A percentile compares a stretch with the other conserved stretches of the same genome.
Evolutionary conservation across 129 eudicot genomes (phyloP).

Genomic region (Flaveria bidentis): DNA sequence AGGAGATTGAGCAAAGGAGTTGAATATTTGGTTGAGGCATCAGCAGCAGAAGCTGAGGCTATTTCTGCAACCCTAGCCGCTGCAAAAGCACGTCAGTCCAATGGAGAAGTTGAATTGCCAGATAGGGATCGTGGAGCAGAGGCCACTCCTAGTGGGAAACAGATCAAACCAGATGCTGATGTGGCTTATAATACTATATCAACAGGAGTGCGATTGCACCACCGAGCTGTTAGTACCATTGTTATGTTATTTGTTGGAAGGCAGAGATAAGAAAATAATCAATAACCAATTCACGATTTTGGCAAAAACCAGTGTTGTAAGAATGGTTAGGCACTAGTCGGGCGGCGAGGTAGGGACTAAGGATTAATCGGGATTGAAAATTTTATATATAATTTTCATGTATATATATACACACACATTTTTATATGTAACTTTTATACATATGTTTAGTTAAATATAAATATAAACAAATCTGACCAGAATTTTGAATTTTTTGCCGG

Average conservation of each 20-base stretch:
- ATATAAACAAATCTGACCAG: no score
- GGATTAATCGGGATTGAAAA: no score
- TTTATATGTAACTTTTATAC: no score
- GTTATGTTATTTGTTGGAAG: background rate
- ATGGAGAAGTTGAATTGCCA: conserved; percentile 88
- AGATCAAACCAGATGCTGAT: conserved; percentile 67
- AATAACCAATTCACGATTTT: no score
- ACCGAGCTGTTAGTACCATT: conserved; percentile 81
- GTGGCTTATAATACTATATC: conserved; percentile 54
- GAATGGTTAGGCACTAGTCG: no score
- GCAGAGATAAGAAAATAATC: no score
- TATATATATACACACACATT: no score
- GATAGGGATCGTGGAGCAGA: conserved; percentile 95
- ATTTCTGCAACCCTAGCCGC: conserved; percentile 82
- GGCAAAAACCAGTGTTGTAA: no score
- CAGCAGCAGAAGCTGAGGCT: conserved; percentile 99
- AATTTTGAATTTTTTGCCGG: no score
- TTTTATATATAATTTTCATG: no score
- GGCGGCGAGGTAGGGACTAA: no score
- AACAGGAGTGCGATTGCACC: conserved; percentile 87
- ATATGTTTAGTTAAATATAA: no score
- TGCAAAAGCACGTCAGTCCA: conserved; percentile 92
- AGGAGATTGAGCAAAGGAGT: conserved; percentile 87
- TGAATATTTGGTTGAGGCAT: conserved; percentile 93
- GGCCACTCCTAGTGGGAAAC: conserved; percentile 96